Evolutionary conservation across 805 yeast species (phyloP).

Genomic region (Saccharomyces mikatae): DNA sequence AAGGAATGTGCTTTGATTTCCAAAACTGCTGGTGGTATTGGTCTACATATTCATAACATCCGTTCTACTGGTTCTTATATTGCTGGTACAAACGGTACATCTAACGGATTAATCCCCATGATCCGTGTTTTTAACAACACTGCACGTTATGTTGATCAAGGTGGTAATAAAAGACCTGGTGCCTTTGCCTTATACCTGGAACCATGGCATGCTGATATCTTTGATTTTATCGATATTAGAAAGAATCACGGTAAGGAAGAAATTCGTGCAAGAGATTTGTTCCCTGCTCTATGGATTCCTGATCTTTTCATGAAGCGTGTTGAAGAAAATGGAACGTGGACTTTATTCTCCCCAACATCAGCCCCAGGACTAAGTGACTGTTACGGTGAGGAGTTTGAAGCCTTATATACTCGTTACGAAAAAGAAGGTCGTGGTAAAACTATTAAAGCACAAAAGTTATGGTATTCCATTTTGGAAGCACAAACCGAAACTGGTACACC

Average conservation of each 20-base stretch:
- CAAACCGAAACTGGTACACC: conserved; percentile 96
- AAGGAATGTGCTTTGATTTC: conserved; percentile 84
- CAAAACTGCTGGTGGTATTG: conserved; percentile 91
- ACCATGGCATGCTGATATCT: conserved; percentile 92
- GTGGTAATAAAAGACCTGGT: conserved; percentile 95
- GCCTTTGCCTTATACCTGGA: conserved; percentile 89
- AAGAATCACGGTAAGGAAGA: conserved; percentile 95
- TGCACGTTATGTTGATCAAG: conserved; percentile 94
- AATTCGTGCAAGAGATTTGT: conserved; percentile 81
- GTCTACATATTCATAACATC: conserved; percentile 76
- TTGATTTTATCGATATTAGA: conserved; percentile 74
- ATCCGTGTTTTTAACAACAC: conserved; percentile 87
- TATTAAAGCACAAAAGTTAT: conserved; percentile 79
- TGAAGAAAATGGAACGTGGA: conserved; percentile 72
- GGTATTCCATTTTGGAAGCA: conserved; percentile 81
- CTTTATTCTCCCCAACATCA: conserved; percentile 77
- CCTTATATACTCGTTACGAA: conserved; percentile 64
- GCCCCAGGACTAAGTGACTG: conserved; percentile 77
- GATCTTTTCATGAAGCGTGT: conserved; percentile 90
- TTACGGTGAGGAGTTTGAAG: conserved; percentile 74
- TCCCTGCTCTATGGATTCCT: conserved; percentile 88
- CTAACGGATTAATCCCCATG: conserved; percentile 91
- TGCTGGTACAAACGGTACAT: conserved; percentile 84
- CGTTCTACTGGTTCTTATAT: conserved; percentile 79
- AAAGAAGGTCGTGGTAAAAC: conserved; percentile 47